Conservation (phyloP, 345 rosid species). For the Moricandia arvensis region DNA sequence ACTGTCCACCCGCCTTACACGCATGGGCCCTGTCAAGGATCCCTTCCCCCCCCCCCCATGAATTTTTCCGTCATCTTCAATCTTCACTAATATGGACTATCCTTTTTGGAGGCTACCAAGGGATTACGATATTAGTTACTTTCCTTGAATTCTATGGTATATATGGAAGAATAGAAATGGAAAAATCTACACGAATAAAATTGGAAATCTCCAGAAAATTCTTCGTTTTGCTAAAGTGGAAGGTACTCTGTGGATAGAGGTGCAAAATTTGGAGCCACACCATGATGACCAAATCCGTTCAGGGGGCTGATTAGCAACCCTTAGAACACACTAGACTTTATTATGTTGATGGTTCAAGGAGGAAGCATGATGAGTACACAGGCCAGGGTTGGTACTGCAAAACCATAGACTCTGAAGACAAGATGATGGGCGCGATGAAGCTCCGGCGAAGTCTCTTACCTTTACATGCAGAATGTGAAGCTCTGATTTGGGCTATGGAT, state of each 20-base stretch:
- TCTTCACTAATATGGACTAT: not conserved
- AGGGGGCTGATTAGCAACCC: not conserved
- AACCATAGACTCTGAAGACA: not conserved
- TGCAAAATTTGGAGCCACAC: not conserved
- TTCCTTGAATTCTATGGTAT: not conserved
- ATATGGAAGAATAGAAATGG: too few relatives aligned
- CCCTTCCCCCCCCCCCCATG: not conserved
- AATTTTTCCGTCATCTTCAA: not conserved
- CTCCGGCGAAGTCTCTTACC: not conserved
- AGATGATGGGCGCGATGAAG: not conserved
- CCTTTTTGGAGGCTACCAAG: not conserved
- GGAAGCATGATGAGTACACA: too few relatives aligned
- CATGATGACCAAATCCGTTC: too few relatives aligned
- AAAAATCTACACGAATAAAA: too few relatives aligned
- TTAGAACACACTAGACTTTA: not conserved
- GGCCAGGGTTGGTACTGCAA: not conserved
- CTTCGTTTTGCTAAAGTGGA: not conserved
- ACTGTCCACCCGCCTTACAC: not conserved
- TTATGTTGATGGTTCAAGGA: not conserved
- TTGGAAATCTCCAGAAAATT: not conserved
- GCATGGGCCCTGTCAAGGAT: not conserved
- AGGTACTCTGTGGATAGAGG: not conserved
- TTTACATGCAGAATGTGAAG: not conserved
- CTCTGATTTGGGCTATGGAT: not conserved
- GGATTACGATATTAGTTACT: not conserved